Conservation (phyloP, 2,329 filamentous ascomycete genomes). For the Sporothrix brunneoviolacea region DNA sequence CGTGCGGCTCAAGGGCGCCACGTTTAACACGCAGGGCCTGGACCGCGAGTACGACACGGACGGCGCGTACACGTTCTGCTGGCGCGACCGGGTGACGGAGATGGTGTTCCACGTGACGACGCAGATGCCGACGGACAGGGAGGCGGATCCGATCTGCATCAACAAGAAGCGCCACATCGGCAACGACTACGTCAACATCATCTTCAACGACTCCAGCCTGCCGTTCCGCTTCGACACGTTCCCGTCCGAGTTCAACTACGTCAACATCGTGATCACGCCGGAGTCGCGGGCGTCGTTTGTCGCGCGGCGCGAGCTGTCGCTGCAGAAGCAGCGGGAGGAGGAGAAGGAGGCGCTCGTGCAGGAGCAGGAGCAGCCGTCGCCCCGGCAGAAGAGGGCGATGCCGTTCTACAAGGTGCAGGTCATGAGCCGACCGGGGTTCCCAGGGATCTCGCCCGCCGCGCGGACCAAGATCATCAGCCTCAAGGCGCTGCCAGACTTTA, state of each 20-base stretch:
- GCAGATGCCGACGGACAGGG: slow-evolving; percentile 88
- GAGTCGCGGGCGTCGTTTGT: slow-evolving; percentile 73
- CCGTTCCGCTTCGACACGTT: slow-evolving; percentile 89
- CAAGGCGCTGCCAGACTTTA: slow-evolving; percentile 73
- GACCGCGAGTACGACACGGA: slow-evolving; percentile 72
- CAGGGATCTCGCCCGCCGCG: slow-evolving; percentile 82
- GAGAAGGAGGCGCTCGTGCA: slow-evolving; percentile 9
- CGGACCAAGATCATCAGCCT: slow-evolving; percentile 85
- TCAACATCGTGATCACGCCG: slow-evolving; percentile 92
- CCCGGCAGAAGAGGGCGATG: slow-evolving; percentile 10
- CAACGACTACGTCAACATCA: slow-evolving; percentile 96
- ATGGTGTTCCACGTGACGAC: slow-evolving; percentile 94
- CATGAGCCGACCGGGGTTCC: slow-evolving; percentile 81
- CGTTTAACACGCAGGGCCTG: slow-evolving; percentile 88
- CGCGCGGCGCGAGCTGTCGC: slow-evolving; percentile 46
- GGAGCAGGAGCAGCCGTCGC: not conserved
- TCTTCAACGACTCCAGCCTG: slow-evolving; percentile 93
- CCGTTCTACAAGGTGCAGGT: slow-evolving; percentile 85
- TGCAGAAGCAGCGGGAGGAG: slow-evolving; percentile 19
- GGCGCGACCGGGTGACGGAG: slow-evolving; percentile 91
- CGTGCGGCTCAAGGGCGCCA: slow-evolving; percentile 71
- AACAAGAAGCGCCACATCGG: slow-evolving; percentile 93
- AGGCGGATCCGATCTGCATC: slow-evolving; percentile 67
- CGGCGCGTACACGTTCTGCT: slow-evolving; percentile 83
- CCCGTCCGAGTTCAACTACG: slow-evolving; percentile 90